Evolutionary conservation across 768 basidiomycete genomes (phyloP).

Genomic region (Dendrothele bispora): DNA sequence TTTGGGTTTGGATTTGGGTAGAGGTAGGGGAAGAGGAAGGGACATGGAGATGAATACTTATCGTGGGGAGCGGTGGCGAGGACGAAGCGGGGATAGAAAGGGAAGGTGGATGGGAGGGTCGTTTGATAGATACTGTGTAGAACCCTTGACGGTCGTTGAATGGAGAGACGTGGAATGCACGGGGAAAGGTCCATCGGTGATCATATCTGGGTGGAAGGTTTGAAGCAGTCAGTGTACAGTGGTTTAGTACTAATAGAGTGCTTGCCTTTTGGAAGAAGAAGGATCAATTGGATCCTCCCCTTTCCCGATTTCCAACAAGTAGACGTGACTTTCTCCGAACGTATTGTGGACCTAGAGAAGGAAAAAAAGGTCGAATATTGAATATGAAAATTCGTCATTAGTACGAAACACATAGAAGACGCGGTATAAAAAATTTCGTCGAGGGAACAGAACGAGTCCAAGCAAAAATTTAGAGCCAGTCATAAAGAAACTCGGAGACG

Average conservation of each 20-base stretch:
- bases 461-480: too few species aligned
- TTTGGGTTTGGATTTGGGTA: too few species aligned
- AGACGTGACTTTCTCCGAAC: conserved; percentile 67
- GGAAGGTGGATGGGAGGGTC: conserved; percentile 41
- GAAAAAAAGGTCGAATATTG: background rate
- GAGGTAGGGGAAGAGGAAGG: background rate
- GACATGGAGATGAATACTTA: conserved; percentile 42
- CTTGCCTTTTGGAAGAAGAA: too few species aligned
- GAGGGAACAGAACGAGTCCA: too few species aligned
- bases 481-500: too few species aligned
- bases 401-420: too few species aligned
- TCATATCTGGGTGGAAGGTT: conserved; percentile 55
- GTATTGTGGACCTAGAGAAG: conserved; percentile 63
- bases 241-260: too few species aligned
- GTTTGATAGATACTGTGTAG: conserved; percentile 56
- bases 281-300: too few species aligned
- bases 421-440: too few species aligned
- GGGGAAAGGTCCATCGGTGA: conserved; percentile 65
- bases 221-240: too few species aligned
- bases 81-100: conserved; percentile 18
- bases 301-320: too few species aligned
- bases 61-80: conserved; percentile 26
- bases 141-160: conserved; percentile 72
- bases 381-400: background rate
- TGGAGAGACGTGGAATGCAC: conserved; percentile 75